These are phyloP conservation scores for Geotrichum histeridarum DNA, from an alignment of 1,139 yeast genomes.

Conservation along the genomic window DNA sequence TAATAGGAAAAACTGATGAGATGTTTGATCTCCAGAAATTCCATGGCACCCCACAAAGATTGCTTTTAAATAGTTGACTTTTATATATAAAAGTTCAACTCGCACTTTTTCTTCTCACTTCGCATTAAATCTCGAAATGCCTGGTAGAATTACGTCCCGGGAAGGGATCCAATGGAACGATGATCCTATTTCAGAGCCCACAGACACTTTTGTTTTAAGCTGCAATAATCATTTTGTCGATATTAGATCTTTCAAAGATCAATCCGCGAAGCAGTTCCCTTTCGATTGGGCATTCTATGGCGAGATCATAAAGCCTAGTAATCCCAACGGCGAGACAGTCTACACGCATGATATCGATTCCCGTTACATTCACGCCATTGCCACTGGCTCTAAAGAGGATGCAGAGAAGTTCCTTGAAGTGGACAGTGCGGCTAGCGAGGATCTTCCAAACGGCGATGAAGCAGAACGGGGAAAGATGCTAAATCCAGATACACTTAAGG, in stretches of 20 bases:
- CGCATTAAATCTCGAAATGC: slow-evolving; percentile 2
- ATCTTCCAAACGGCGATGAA: slow-evolving; percentile 42
- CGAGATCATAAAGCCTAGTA: slow-evolving; percentile 37
- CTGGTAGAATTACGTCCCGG: slow-evolving; percentile 41
- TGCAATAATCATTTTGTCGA: slow-evolving; percentile 47
- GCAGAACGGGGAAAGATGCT: slow-evolving; percentile 53
- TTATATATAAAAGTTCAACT: neutral
- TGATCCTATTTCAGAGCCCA: slow-evolving; percentile 42
- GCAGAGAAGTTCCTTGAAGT: slow-evolving; percentile 31
- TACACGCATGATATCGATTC: slow-evolving; percentile 48
- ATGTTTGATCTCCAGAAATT: too few relatives aligned
- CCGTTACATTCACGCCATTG: slow-evolving; percentile 23
- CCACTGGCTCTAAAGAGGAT: slow-evolving; percentile 16
- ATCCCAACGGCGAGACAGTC: slow-evolving; percentile 25
- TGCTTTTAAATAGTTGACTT: neutral
- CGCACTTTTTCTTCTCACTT: neutral
- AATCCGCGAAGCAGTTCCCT: slow-evolving; percentile 27
- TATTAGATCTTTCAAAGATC: slow-evolving; percentile 31
- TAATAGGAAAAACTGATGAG: too few relatives aligned
- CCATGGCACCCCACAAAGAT: neutral
- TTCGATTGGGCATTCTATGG: slow-evolving; percentile 46
- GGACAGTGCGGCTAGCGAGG: slow-evolving; percentile 47
- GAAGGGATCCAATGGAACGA: slow-evolving; percentile 54
- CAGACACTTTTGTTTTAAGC: slow-evolving; percentile 51
- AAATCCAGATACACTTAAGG: slow-evolving; percentile 45